These are phyloP conservation scores for Rhodotorula sp. DNA, from an alignment of 1,284 basidiomycete genomes.

Conservation along the genomic window DNA sequence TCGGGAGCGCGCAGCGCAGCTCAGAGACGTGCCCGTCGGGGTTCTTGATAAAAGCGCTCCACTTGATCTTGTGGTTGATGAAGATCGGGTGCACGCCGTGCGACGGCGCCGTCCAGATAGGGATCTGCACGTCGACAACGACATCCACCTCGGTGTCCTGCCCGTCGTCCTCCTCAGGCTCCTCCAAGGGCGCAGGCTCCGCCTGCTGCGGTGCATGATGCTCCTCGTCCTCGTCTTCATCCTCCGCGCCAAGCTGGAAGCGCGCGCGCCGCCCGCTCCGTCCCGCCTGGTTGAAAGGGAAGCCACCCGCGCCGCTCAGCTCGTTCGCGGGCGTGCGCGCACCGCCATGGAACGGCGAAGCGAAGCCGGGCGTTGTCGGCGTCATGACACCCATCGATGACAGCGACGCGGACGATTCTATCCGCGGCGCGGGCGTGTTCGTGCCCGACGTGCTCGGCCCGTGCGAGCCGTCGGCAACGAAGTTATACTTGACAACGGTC, in stretches of 20 bases:
- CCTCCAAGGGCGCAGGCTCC: conserved; percentile 2
- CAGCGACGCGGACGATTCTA: conserved; percentile 37
- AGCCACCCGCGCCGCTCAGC: conserved; percentile 1
- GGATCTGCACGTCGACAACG: conserved; percentile 42
- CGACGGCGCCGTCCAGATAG: conserved; percentile 41
- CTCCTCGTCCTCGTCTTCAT: conserved; percentile 26
- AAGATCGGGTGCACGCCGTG: conserved; percentile 39
- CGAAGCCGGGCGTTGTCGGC: conserved; percentile 34
- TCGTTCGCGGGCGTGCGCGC: conserved; percentile 7
- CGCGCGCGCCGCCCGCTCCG: not conserved
- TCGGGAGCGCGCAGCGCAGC: conserved; percentile 82
- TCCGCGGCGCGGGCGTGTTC: conserved; percentile 30
- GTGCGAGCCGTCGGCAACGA: conserved; percentile 59
- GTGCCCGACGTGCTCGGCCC: conserved; percentile 51
- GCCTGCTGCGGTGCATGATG: not conserved
- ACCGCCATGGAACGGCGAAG: conserved; percentile 20
- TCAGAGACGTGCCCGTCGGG: conserved; percentile 65
- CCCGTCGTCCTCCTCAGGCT: conserved; percentile 33
- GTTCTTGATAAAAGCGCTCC: conserved; percentile 67
- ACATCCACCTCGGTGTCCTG: conserved; percentile 45
- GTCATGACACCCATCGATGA: conserved; percentile 28
- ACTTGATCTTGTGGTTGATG: conserved; percentile 61
- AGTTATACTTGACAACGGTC: conserved; percentile 68
- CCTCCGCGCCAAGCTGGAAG: conserved; percentile 25
- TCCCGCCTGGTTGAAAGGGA: conserved; percentile 2